Evolutionary conservation across 2,329 filamentous ascomycete genomes (phyloP).

Genomic region (Aspergillus sp.): DNA sequence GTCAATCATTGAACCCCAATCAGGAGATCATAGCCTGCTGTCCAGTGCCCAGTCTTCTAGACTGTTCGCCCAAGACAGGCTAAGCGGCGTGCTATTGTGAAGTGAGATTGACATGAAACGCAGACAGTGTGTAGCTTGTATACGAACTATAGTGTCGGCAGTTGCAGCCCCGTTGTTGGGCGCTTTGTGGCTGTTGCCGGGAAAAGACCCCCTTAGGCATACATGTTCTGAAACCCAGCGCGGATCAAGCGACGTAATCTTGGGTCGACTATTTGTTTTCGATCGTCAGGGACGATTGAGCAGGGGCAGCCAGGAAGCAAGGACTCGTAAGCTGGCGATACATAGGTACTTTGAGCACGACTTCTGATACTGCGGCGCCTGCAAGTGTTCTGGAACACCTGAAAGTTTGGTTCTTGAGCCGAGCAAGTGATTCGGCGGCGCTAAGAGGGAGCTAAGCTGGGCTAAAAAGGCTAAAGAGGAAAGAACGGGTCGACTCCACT

Average conservation of each 20-base stretch:
- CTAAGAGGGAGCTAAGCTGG: not conserved
- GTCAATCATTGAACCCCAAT: slow-evolving; percentile 1
- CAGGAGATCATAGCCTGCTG: not conserved
- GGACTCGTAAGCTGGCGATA: not conserved
- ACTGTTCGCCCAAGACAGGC: not conserved
- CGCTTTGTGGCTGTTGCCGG: not conserved
- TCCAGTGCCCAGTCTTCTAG: not conserved
- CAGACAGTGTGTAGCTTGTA: not conserved
- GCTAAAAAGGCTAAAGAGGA: not conserved
- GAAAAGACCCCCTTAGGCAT: not conserved
- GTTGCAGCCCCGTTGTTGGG: not conserved
- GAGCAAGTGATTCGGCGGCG: not conserved
- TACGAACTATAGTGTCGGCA: not conserved
- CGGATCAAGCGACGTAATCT: not conserved
- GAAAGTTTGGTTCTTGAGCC: not conserved
- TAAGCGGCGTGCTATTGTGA: not conserved
- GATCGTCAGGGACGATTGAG: slow-evolving; percentile 14
- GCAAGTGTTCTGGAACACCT: not conserved
- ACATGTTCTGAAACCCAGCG: not conserved
- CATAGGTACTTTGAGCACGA: not conserved
- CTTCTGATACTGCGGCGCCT: not conserved
- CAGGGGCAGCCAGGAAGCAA: not conserved
- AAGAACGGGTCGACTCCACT: not conserved
- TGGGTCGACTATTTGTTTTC: not conserved
- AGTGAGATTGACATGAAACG: not conserved